A percentile compares a stretch with the other conserved stretches of the same genome.
Evolutionary conservation across 163 green algal genomes (phyloP).

Genomic region (Volvox carteri): DNA sequence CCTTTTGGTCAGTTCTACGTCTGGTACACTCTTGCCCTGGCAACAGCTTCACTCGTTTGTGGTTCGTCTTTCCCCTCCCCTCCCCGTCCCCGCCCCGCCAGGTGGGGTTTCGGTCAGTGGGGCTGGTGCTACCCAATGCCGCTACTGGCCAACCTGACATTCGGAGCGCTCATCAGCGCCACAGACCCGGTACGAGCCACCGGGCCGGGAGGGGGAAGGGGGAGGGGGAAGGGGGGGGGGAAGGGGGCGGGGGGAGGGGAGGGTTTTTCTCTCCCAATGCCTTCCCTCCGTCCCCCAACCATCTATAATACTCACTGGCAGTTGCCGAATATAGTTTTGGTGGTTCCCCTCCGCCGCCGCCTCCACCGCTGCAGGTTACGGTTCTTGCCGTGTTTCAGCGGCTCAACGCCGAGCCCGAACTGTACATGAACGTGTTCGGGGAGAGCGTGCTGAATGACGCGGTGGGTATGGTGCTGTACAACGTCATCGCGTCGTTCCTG

Average conservation of each 20-base stretch:
- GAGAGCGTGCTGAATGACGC: slow-evolving; percentile 82
- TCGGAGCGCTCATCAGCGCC: slow-evolving; percentile 84
- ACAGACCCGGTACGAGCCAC: slow-evolving; percentile 80
- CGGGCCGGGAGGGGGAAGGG: not conserved
- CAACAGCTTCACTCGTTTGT: no score
- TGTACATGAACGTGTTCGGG: slow-evolving; percentile 94
- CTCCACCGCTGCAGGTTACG: slow-evolving; percentile 70
- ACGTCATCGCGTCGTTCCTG: slow-evolving; percentile 69
- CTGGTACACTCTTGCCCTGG: no score
- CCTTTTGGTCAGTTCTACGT: no score
- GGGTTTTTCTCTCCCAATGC: not conserved
- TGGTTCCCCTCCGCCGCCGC: not conserved
- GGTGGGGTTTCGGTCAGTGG: slow-evolving; percentile 56
- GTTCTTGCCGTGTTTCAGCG: slow-evolving; percentile 83
- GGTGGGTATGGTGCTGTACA: slow-evolving; percentile 86
- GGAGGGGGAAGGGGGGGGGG: not conserved
- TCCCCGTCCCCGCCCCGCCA: slow-evolving; percentile 18
- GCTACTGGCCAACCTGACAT: slow-evolving; percentile 78
- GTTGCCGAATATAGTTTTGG: no score
- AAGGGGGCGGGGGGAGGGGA: not conserved
- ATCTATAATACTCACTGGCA: no score
- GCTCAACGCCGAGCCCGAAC: slow-evolving; percentile 76
- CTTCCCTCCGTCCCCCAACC: not conserved
- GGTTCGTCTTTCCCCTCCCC: not conserved
- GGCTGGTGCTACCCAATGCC: slow-evolving; percentile 68